Evolutionary conservation across 148 eudicot genomes (phyloP).

Genomic region (Mesembryanthemum crystallinum): DNA sequence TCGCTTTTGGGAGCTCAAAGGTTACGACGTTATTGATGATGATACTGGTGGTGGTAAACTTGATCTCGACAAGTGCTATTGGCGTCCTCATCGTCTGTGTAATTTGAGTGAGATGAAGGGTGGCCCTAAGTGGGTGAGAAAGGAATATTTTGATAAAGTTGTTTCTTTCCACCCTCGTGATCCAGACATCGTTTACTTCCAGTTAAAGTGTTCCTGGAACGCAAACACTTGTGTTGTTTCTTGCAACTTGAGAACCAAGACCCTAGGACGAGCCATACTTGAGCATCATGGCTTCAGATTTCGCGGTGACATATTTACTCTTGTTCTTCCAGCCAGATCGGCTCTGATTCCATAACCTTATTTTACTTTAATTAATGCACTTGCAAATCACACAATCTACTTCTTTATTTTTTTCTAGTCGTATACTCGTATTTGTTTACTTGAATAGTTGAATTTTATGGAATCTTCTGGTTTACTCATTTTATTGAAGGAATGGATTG

Average conservation of each 20-base stretch:
- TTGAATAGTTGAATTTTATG: too few relatives aligned
- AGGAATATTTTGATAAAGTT: not conserved
- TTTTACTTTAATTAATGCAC: too few relatives aligned
- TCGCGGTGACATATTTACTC: not conserved
- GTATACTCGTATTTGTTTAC: too few relatives aligned
- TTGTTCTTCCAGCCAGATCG: not conserved
- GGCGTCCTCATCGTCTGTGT: not conserved
- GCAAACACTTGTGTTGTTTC: not conserved
- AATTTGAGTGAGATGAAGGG: too few relatives aligned
- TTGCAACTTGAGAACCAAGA: not conserved
- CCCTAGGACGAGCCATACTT: not conserved
- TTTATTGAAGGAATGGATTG: too few relatives aligned
- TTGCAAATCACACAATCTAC: too few relatives aligned
- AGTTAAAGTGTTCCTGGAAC: not conserved
- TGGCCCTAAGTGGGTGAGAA: too few relatives aligned
- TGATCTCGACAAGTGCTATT: not conserved
- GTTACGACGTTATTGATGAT: not conserved
- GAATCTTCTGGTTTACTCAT: too few relatives aligned
- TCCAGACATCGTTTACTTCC: not conserved
- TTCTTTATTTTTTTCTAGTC: too few relatives aligned
- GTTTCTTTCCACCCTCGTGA: not conserved
- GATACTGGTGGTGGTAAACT: not conserved
- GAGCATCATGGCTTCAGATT: not conserved
- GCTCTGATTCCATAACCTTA: not conserved
- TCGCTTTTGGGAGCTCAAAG: constrained; percentile 1